Percentiles rank a stretch among this genome's conserved stretches.
Evolutionary conservation across 305 asterid species (phyloP).

Genomic region (Fraxinus baroniana): DNA sequence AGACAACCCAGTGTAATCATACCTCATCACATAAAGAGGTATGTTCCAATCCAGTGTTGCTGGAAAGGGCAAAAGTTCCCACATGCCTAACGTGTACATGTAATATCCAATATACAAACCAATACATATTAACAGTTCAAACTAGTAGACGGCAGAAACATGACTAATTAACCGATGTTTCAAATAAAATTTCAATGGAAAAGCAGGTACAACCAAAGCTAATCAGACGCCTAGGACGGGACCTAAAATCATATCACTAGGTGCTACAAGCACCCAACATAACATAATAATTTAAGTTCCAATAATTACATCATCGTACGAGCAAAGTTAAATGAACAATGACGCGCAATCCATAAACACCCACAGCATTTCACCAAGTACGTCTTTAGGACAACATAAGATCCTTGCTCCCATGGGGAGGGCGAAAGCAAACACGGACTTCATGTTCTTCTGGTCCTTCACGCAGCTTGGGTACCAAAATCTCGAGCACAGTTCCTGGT

Average conservation of each 20-base stretch:
- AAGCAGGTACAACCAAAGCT: constrained; percentile 3
- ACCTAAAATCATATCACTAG: not conserved
- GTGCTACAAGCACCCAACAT: not conserved
- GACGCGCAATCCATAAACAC: constrained; percentile 25
- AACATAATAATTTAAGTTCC: constrained; percentile 18
- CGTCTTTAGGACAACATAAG: constrained; percentile 55
- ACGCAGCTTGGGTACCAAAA: constrained; percentile 74
- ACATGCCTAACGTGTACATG: not conserved
- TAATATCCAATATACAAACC: not conserved
- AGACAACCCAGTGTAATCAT: not conserved
- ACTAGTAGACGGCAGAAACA: not conserved
- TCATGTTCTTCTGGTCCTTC: constrained; percentile 89
- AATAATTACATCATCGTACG: constrained; percentile 23
- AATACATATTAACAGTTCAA: not conserved
- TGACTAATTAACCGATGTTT: constrained; percentile 10
- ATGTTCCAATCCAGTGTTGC: not conserved
- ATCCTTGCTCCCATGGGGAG: constrained; percentile 61
- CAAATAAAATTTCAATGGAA: constrained; percentile 22
- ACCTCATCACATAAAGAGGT: not conserved
- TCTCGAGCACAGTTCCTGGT: constrained; percentile 73
- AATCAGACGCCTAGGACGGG: constrained; percentile 2
- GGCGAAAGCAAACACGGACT: constrained; percentile 81
- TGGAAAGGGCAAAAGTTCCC: not conserved
- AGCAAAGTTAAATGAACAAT: constrained; percentile 25
- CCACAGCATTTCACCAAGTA: constrained; percentile 20